These are phyloP conservation scores for Saccharomyces hybrid DNA, from an alignment of 1,139 yeast species.

Conservation along the genomic window DNA sequence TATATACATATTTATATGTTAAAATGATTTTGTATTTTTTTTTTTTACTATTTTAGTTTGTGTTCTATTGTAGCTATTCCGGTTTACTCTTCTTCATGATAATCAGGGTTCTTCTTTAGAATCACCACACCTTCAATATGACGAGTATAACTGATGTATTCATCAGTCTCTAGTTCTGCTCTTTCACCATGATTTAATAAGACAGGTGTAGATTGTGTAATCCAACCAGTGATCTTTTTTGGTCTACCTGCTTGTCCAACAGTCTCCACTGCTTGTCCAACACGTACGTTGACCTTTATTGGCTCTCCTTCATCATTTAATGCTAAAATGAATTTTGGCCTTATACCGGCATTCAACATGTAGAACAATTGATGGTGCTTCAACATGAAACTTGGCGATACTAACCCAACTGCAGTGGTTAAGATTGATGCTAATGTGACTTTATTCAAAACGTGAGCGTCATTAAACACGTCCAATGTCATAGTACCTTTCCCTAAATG, in stretches of 20 bases:
- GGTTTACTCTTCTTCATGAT: slow-evolving; percentile 59
- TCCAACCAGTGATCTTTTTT: slow-evolving; percentile 98
- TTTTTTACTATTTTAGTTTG: not conserved
- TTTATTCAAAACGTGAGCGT: slow-evolving; percentile 78
- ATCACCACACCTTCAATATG: slow-evolving; percentile 91
- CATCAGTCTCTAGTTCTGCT: slow-evolving; percentile 88
- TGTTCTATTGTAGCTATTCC: slow-evolving; percentile 12
- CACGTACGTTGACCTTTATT: slow-evolving; percentile 89
- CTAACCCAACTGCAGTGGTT: slow-evolving; percentile 74
- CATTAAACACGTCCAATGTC: slow-evolving; percentile 83
- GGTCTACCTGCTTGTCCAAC: slow-evolving; percentile 99
- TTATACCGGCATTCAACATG: slow-evolving; percentile 80
- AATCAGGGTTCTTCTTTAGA: slow-evolving; percentile 82
- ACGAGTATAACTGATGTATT: slow-evolving; percentile 74
- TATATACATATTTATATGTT: not conserved
- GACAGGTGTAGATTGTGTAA: slow-evolving; percentile 96
- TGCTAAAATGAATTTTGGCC: slow-evolving; percentile 89
- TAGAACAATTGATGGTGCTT: slow-evolving; percentile 77
- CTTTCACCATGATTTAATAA: slow-evolving; percentile 88
- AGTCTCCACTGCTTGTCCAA: slow-evolving; percentile 97
- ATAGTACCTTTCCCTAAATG: slow-evolving; percentile 92
- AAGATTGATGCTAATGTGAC: slow-evolving; percentile 85
- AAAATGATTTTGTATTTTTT: not conserved
- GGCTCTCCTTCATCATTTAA: slow-evolving; percentile 86
- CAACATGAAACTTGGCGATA: slow-evolving; percentile 64